phyloP scores from a whole-genome alignment of 306 rosid species.

The Calophaca sinica region DNA sequence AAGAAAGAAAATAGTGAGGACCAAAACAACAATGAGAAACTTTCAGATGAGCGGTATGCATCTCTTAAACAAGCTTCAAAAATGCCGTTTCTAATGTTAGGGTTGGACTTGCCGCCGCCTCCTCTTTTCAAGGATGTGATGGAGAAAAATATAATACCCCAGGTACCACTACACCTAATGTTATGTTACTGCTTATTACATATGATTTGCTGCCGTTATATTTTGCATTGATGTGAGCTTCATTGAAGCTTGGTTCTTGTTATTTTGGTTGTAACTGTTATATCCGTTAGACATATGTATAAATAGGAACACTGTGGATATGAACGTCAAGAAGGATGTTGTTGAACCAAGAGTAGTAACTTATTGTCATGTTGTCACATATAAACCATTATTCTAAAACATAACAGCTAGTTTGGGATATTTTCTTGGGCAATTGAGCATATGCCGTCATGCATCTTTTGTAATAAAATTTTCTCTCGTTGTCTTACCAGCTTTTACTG shows the following conservation, averaged over 20 bases:
- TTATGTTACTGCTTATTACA: too few relatives aligned
- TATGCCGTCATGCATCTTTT: neutral
- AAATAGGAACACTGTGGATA: conserved; percentile 27
- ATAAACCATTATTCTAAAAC: neutral
- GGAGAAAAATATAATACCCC: conserved; percentile 99
- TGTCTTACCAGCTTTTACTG: too few relatives aligned
- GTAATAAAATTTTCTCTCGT: too few relatives aligned
- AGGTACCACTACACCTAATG: too few relatives aligned
- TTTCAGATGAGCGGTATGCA: conserved; percentile 54
- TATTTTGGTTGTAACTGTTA: conserved; percentile 23
- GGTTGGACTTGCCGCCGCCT: conserved; percentile 97
- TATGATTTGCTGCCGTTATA: conserved; percentile 12
- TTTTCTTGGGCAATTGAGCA: neutral
- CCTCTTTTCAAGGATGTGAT: conserved; percentile 97
- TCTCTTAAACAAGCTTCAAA: conserved; percentile 65
- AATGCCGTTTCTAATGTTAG: conserved; percentile 97
- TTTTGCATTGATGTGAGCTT: too few relatives aligned
- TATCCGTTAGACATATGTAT: neutral
- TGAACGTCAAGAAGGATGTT: conserved; percentile 6
- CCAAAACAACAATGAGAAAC: conserved; percentile 48
- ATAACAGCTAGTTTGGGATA: neutral
- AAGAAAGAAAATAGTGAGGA: conserved; percentile 68
- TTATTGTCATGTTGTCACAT: neutral
- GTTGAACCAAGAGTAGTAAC: conserved; percentile 6
- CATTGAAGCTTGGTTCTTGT: conserved; percentile 26